Conservation (phyloP, 1,139 yeast genomes). For the Pichia sp. region DNA sequence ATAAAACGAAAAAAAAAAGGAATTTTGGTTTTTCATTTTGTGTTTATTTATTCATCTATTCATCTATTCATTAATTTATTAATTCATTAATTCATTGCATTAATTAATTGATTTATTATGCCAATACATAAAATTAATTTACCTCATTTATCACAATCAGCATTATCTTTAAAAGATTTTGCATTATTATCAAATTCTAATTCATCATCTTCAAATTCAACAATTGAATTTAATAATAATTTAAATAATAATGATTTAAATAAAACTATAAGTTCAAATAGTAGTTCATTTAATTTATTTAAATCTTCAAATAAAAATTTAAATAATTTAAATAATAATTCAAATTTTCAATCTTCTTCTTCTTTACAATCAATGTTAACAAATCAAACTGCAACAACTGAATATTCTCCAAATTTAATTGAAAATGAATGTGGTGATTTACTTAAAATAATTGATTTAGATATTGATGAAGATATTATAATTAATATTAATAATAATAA, state of each 20-base stretch:
- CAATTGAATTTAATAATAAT: no score
- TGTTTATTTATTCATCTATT: no score
- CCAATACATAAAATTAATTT: slow-evolving; percentile 11
- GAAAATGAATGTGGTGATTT: slow-evolving; percentile 27
- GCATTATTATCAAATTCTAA: background rate
- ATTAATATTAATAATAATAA: background rate
- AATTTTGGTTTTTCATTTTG: no score
- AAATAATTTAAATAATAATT: background rate
- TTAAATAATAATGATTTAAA: no score
- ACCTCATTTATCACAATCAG: slow-evolving; percentile 5
- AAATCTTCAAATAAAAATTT: background rate
- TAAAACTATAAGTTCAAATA: background rate
- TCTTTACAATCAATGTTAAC: slow-evolving; percentile 24
- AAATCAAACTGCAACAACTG: slow-evolving; percentile 26
- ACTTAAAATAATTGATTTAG: slow-evolving; percentile 22
- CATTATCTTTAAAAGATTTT: background rate
- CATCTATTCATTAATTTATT: no score
- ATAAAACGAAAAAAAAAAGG: no score
- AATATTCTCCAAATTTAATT: slow-evolving; percentile 26
- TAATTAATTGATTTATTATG: background rate
- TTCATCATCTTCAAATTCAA: background rate
- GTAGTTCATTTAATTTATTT: background rate
- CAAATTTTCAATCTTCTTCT: slow-evolving; percentile 1
- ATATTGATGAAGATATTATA: slow-evolving; percentile 12
- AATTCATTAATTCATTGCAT: no score